These are phyloP conservation scores for Mycena galopus DNA, from an alignment of 768 basidiomycete species.

Conservation along the genomic window DNA sequence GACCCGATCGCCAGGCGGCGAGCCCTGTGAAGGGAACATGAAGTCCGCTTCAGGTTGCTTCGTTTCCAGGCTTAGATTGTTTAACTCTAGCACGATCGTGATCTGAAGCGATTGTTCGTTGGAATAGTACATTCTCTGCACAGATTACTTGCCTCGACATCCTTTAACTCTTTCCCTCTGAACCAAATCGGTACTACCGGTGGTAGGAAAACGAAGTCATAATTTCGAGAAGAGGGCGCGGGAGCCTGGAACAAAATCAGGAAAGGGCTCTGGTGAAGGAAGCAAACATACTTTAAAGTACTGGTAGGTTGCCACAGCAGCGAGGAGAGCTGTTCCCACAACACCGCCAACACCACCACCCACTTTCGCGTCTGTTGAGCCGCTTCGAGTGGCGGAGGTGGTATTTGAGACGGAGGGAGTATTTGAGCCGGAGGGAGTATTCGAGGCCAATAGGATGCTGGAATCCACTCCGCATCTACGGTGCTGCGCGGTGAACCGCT, in stretches of 20 bases:
- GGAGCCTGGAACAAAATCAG: conserved; percentile 1
- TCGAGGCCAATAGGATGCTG: background rate
- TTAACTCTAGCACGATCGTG: background rate
- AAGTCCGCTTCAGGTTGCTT: too few species aligned
- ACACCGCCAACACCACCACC: conserved; percentile 3
- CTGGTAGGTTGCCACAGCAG: background rate
- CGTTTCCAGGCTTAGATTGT: too few species aligned
- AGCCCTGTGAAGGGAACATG: too few species aligned
- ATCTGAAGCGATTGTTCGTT: background rate
- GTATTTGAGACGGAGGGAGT: too few species aligned
- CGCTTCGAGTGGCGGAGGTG: background rate
- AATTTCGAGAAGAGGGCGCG: background rate
- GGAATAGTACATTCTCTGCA: too few species aligned
- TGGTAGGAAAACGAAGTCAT: background rate
- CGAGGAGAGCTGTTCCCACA: background rate
- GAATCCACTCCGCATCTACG: background rate
- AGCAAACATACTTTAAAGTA: background rate
- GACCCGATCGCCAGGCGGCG: too few species aligned
- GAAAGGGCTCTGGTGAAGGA: too few species aligned
- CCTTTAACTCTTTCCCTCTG: background rate
- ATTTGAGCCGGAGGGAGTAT: background rate
- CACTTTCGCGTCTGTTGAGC: background rate
- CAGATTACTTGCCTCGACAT: background rate
- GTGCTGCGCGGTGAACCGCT: background rate
- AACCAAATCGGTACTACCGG: background rate